Evolutionary conservation across 139 green algal genomes (phyloP).

Genomic region (Bryopsis sp.): DNA sequence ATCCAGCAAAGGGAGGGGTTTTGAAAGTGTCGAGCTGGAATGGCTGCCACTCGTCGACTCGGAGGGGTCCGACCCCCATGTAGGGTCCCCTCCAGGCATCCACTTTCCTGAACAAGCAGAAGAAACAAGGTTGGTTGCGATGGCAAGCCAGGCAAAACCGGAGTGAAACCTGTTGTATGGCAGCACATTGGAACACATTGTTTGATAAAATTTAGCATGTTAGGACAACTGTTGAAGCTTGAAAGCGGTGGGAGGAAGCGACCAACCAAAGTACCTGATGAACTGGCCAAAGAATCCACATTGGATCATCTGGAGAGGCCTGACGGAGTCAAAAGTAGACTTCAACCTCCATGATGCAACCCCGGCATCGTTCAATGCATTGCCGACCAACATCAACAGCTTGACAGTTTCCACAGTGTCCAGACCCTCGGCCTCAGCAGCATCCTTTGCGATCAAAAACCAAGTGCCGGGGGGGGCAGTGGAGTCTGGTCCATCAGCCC

Average conservation of each 20-base stretch:
- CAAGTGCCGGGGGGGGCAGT: constrained; percentile 8
- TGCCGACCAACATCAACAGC: constrained; percentile 16
- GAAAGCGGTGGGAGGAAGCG: no score
- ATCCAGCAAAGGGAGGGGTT: constrained; percentile 17
- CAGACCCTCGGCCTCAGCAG: constrained; percentile 5
- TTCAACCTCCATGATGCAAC: constrained; percentile 15
- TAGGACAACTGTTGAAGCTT: no score
- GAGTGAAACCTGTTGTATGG: no score
- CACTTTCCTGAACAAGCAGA: neutral
- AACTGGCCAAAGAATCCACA: no score
- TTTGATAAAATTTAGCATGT: no score
- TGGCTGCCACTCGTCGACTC: constrained; percentile 9
- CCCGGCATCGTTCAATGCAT: constrained; percentile 18
- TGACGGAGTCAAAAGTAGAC: constrained; percentile 12
- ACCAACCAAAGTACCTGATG: no score
- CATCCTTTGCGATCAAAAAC: constrained; percentile 11
- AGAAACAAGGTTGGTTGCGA: no score
- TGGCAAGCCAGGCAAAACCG: no score
- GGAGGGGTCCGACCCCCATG: neutral
- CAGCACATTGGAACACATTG: no score
- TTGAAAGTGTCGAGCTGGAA: constrained; percentile 3
- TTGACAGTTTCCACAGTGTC: neutral
- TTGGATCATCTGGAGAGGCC: constrained; percentile 19
- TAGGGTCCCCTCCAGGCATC: constrained; percentile 16
- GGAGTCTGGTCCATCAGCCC: constrained; percentile 20